A percentile compares a stretch with the other conserved stretches of the same genome.
phyloP scores from a whole-genome alignment of 2,329 filamentous ascomycete species.

The Fusarium torulosum region DNA sequence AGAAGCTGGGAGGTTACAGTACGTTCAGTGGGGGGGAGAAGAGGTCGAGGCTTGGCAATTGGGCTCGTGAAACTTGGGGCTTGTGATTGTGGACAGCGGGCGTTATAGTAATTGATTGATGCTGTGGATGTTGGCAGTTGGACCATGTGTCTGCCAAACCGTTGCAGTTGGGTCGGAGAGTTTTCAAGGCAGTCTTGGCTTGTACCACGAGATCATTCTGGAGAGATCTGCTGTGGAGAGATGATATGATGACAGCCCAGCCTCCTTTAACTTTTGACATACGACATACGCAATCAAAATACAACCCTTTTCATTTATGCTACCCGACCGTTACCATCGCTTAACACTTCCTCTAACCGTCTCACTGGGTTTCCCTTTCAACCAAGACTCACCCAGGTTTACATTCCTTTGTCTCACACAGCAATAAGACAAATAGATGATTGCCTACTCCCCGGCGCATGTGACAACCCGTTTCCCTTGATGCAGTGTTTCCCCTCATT shows the following conservation, averaged over 20 bases:
- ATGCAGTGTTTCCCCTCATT: background rate
- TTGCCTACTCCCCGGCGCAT: background rate
- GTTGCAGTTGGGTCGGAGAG: background rate
- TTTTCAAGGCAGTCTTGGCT: background rate
- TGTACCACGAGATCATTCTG: background rate
- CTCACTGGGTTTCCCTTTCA: background rate
- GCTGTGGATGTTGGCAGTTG: too few relatives aligned
- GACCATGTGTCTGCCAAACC: background rate
- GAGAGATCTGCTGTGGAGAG: background rate
- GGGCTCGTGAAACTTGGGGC: background rate
- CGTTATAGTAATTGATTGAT: background rate
- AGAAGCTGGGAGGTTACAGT: background rate
- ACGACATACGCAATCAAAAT: background rate
- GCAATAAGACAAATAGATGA: background rate
- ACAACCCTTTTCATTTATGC: background rate
- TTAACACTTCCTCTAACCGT: background rate
- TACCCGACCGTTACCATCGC: background rate
- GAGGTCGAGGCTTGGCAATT: slow-evolving; percentile 5
- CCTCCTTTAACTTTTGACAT: background rate
- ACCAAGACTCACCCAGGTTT: background rate
- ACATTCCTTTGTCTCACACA: slow-evolving; percentile 8
- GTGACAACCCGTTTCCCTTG: background rate
- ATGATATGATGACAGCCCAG: slow-evolving; percentile 15
- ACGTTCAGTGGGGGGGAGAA: too few relatives aligned
- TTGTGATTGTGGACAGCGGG: slow-evolving; percentile 7